Evolutionary conservation across 1,284 basidiomycete genomes (phyloP), one percentile per base, ranked within the genome.

Genomic region (Pyrrhoderma lamaoense): DNA sequence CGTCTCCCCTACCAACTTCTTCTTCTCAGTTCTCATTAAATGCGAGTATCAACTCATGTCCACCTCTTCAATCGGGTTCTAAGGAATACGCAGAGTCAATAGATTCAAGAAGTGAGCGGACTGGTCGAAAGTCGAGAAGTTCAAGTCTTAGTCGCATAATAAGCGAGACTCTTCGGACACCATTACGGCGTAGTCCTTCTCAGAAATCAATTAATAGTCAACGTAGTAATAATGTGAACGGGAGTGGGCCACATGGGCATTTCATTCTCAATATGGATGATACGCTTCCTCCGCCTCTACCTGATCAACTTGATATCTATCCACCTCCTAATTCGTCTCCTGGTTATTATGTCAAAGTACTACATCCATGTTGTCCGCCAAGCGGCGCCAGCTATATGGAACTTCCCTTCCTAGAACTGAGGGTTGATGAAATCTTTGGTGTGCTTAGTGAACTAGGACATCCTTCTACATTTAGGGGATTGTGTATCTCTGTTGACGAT

Each of bases 381-480:
- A 60, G 65, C 0, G 73, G 75, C 5, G 77, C 82, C 2, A 71
- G 76, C n/a, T 89, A 88, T 59, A 79, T 78, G 58, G 76, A 74
- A 31, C 76, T 82, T 60, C 85, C 85, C 8, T 89, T 90, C 70
- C 84, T 88, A 62, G 74, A 70, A 13, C 70, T 90, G 14, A 63
- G 66, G 22, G 71, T 77, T 23, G 80, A 76, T 2, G 79, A 83
- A 31, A 62, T 79, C 36, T 80, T 80, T 51, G 77, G 82, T 42
- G 78, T 90, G 7, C 64, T 89, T 48, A 73, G 79, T 57, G 87
- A 89, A 63, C 80, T 78, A 0, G 86, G 87, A 0, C 87, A 89
- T 62, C 87, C 86, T 13, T 79, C 77, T 43, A 70, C 74, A 23
- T 84, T 86, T 59, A 4, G 21, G 38, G 77, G 83, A 57, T 66